Evolutionary conservation across 1,284 basidiomycete species (phyloP).

Genomic region (Rhodofomes roseus): DNA sequence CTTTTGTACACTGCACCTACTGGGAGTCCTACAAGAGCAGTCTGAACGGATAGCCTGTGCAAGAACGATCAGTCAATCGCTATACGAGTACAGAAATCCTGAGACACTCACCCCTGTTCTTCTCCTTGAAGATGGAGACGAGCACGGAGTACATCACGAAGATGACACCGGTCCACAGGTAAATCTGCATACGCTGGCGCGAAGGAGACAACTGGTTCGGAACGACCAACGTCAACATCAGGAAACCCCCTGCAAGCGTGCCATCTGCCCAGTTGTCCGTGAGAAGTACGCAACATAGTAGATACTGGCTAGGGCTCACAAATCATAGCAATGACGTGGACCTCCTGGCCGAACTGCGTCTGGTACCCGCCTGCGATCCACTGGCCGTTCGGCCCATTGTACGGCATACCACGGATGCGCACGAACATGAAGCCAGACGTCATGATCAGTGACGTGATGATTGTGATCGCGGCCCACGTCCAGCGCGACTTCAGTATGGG

Average conservation of each 20-base stretch:
- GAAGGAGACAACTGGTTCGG: conserved; percentile 74
- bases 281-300: neutral
- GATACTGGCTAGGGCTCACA: conserved; percentile 52
- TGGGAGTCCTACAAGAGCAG: conserved; percentile 45
- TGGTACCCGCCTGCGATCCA: conserved; percentile 90
- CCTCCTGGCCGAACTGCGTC: conserved; percentile 92
- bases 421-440: conserved; percentile 97
- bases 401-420: conserved; percentile 84
- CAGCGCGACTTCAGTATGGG: conserved; percentile 75
- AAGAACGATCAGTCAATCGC: neutral
- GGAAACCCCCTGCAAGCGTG: conserved; percentile 73
- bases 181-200: conserved; percentile 83
- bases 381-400: conserved; percentile 56
- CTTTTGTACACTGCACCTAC: neutral
- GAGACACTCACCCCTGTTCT: conserved; percentile 72
- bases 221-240: conserved; percentile 81
- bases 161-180: conserved; percentile 84
- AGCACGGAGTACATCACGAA: conserved; percentile 87
- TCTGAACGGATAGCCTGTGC: conserved; percentile 74
- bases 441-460: conserved; percentile 76
- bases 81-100: neutral
- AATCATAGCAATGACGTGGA: conserved; percentile 80
- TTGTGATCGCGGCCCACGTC: conserved; percentile 70
- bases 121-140: conserved; percentile 86
- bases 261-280: conserved; percentile 61